A percentile compares a stretch with the other conserved stretches of the same genome.
Conservation (phyloP, 2,329 filamentous ascomycete genomes). For the Neofusicoccum sp. region DNA sequence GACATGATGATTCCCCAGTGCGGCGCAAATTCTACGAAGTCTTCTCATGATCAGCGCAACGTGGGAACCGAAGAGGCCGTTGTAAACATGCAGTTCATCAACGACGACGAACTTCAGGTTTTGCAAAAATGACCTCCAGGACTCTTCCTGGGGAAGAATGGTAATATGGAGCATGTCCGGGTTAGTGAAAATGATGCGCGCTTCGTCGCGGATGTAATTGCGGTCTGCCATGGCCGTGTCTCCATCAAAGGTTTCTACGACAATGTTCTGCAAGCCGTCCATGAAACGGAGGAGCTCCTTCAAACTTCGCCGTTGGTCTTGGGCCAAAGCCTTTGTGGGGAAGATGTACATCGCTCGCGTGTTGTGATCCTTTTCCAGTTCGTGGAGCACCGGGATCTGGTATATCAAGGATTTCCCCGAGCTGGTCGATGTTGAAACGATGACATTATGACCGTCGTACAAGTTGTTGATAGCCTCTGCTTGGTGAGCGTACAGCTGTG, state of each 20-base stretch:
- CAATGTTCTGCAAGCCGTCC: constrained; percentile 69
- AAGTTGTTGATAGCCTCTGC: constrained; percentile 90
- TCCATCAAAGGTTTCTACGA: constrained; percentile 94
- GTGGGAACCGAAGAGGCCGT: constrained; percentile 90
- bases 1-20: constrained; percentile 80
- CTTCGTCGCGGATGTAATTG: constrained; percentile 81
- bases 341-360: constrained; percentile 97
- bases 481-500: constrained; percentile 86
- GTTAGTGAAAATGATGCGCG: constrained; percentile 93
- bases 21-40: constrained; percentile 82
- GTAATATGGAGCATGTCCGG: constrained; percentile 97
- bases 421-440: constrained; percentile 92
- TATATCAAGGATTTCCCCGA: constrained; percentile 99
- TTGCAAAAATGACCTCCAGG: constrained; percentile 85
- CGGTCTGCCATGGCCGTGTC: constrained; percentile 84
- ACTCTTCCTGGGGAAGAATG: constrained; percentile 87
- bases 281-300: constrained; percentile 83
- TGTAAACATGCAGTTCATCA: constrained; percentile 93
- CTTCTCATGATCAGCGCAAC: constrained; percentile 94
- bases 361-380: constrained; percentile 74
- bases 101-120: constrained; percentile 86
- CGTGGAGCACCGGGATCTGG: constrained; percentile 87
- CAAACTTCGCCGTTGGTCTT: constrained; percentile 88
- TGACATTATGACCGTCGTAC: constrained; percentile 79
- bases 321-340: constrained; percentile 92